phyloP scores from a whole-genome alignment of 2,329 filamentous ascomycete genomes.

The Tolypocladium guangdongense region DNA sequence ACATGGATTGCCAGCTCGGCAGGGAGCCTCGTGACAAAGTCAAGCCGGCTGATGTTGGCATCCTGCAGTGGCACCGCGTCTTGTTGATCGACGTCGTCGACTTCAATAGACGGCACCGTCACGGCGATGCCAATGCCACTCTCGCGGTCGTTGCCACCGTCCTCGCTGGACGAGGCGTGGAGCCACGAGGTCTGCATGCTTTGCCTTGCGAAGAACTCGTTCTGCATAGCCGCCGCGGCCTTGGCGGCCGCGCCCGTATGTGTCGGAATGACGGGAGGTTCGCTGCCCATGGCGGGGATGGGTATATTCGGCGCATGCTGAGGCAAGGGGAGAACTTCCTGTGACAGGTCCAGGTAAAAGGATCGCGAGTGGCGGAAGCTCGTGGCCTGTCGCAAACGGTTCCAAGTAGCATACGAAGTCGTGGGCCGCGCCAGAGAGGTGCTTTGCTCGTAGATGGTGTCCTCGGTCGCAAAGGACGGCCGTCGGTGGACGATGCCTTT shows the following conservation, averaged over 20 bases:
- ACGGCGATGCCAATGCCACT: constrained; percentile 54
- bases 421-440: constrained; percentile 23
- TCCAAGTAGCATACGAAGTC: constrained; percentile 40
- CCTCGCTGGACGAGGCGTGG: constrained; percentile 27
- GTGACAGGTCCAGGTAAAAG: constrained; percentile 26
- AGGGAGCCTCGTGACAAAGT: constrained; percentile 47
- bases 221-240: constrained; percentile 48
- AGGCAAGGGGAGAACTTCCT: constrained; percentile 16
- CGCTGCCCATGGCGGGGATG: constrained; percentile 37
- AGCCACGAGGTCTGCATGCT: constrained; percentile 31
- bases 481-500: constrained; percentile 41
- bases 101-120: constrained; percentile 28
- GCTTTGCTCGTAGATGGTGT: constrained; percentile 17
- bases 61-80: constrained; percentile 20
- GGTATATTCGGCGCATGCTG: constrained; percentile 22
- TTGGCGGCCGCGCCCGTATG: constrained; percentile 51
- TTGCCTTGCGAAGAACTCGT: constrained; percentile 33
- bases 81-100: constrained; percentile 22
- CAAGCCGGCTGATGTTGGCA: constrained; percentile 38
- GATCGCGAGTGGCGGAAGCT: constrained; percentile 37
- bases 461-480: constrained; percentile 26
- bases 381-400: constrained; percentile 38
- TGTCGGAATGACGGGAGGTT: constrained; percentile 49
- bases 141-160: constrained; percentile 43
- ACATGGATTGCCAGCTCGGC: constrained; percentile 49